Conservation (phyloP, 139 green algal genomes). For the Chlamydomonas asymmetrica region DNA sequence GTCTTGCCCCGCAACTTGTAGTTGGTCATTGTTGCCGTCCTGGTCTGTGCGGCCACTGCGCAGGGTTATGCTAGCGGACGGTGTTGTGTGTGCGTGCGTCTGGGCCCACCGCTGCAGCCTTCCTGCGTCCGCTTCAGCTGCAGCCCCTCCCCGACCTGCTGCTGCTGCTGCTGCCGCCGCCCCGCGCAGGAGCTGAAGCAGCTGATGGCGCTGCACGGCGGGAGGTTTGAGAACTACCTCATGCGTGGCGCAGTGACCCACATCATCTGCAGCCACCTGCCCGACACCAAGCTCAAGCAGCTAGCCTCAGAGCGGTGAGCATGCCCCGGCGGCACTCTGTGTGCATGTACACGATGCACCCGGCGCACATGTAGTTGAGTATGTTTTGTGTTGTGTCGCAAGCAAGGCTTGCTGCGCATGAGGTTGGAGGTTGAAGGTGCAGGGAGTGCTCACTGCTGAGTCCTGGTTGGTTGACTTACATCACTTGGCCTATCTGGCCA, state of each 20-base stretch:
- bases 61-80: background rate
- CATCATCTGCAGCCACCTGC: constrained; percentile 89
- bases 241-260: constrained; percentile 82
- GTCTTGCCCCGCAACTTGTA: background rate
- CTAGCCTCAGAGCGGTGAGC: constrained; percentile 40
- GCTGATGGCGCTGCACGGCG: constrained; percentile 91
- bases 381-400: background rate
- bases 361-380: background rate
- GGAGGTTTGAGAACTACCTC: constrained; percentile 87
- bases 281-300: constrained; percentile 88
- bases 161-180: background rate
- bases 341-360: background rate
- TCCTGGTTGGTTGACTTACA: no score
- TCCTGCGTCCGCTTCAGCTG: background rate
- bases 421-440: background rate
- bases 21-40: no score
- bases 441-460: no score
- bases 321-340: background rate
- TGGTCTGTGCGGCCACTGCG: background rate
- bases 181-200: constrained; percentile 82
- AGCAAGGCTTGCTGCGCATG: background rate
- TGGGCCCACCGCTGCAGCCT: no score
- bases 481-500: background rate
- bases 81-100: background rate
- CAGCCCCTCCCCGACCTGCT: no score